Conservation (phyloP, 768 basidiomycete species). For the Rhizopogon rudus region DNA sequence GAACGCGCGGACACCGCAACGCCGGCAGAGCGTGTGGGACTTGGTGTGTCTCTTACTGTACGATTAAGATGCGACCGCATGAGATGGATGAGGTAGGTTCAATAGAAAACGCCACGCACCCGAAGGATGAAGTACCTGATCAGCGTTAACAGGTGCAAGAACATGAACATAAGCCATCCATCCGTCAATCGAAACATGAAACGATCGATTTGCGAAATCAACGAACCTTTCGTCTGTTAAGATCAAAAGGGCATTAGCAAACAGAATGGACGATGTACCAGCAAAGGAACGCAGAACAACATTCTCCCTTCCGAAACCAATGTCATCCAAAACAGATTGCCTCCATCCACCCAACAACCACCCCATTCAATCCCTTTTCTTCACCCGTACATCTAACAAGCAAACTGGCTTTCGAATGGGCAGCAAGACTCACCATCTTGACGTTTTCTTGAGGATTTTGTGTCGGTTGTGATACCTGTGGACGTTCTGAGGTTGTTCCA, state of each 20-base stretch:
- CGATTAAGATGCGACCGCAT: not conserved
- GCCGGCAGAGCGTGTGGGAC: conserved; percentile 95
- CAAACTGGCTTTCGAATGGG: conserved; percentile 9
- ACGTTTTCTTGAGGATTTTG: conserved; percentile 30
- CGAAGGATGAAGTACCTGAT: conserved; percentile 93
- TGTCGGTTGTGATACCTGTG: conserved; percentile 12
- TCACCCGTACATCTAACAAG: conserved; percentile 2
- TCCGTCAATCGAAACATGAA: not conserved
- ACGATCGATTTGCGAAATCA: conserved; percentile 6
- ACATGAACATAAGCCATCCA: conserved; percentile 9
- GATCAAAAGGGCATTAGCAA: conserved; percentile 16
- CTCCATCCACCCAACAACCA: conserved; percentile 29
- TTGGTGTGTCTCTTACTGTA: conserved; percentile 94
- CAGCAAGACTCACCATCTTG: conserved; percentile 41
- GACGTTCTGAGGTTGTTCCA: not conserved
- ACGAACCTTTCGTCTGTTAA: conserved; percentile 81
- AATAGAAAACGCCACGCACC: conserved; percentile 46
- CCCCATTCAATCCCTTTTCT: conserved; percentile 16
- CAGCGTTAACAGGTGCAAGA: conserved; percentile 5
- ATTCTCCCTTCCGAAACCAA: conserved; percentile 5
- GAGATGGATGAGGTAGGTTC: not conserved
- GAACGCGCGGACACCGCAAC: conserved; percentile 93
- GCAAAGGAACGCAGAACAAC: not conserved
- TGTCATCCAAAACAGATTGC: conserved; percentile 29
- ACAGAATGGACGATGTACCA: not conserved